Base-by-base conservation (phyloP, 768 basidiomycete species). In the Clavulina sp. region DNA sequence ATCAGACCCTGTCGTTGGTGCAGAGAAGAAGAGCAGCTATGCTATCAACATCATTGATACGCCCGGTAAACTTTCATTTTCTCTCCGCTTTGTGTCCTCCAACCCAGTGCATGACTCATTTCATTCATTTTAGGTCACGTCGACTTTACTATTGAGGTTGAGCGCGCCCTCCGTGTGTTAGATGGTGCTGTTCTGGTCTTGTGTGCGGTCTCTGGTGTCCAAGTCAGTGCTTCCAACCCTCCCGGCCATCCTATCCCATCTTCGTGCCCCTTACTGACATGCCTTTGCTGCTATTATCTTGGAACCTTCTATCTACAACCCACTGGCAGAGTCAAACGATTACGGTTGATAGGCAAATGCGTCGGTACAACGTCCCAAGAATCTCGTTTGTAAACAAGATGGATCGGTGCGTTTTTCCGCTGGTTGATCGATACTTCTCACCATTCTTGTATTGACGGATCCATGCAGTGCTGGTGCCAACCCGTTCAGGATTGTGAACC, bases 131-230 rank as follows among this genome's bases (percentile, higher is more conserved):
- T 52, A 89, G 91, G 92, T 59, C 95, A 99, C 71, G 95, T 99
- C 57, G 95, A 99, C 65, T 99, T 99, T 62, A 99, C 95, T 2
- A 97, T 99, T 58, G 95, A 99, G 66, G 95, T 99, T 5, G 95
- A 99, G 65, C 79, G 95, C 16, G 95, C 95, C 24, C 70, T 99
- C 48, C 79, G 95, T 48, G 95, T 97, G 5, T 70, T 99, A 56
- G 95, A 99, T 64, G 95, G 95, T 56, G 95, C 95, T 49, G 82
- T 97, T 44, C 65, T 99, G 61, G 95, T 99, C 29, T 71, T 99
- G 23, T 97, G 95, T 66, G 91, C 95, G 21, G 95, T 99, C 41
- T 83, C 89, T 50, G 95, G 95, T 57, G 95, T 99, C 16, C 88
- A 92, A 70, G 84, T 81, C 54, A 23, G 71, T 56, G 59, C 56